Base-by-base conservation (phyloP, 257 asterid species). In the Penstemon davidsonii region DNA sequence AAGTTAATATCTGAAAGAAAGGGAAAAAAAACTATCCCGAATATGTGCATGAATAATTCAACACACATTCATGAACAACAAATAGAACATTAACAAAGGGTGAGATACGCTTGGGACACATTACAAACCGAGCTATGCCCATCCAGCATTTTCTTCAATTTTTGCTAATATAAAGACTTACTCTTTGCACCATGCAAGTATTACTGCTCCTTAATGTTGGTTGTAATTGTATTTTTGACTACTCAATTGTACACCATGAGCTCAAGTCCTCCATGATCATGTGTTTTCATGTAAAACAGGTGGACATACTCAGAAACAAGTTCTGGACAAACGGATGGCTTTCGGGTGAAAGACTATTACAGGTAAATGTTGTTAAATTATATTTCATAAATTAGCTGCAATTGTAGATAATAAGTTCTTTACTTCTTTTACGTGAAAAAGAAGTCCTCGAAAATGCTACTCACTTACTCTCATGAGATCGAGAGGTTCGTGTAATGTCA, bases 311-410 rank as follows among this genome's bases (percentile, higher is more conserved):
- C 43, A 43, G 52, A 66, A 43, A n/a, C 10, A 43, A n/a, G 50
- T 42, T 60, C 13, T 3, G 57, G 64, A 62, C 7, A 36, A 67
- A 43, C 19, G 4, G 60, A 53, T 66, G 53, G 44, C 55, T 11
- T 59, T 61, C 55, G n/a, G 69, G 69, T 60, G 60, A 68, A 55
- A 45, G 50, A 54, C 62, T 47, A 67, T 65, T 8, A 4, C 7
- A 54, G 45, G 71, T 69, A 12, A 25, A 25, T 25, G 33, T 25
- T 25, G 33, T 25, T 25, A 25, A 25, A 0, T 25, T 25, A 25
- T 25, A 25, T 12, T 37, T 4, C 55, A 5, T 13, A 25, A 53
- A 45, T 12, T 45, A 45, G 10, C 46, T 54, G 54, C 33, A 64
- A 42, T 18, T 36, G 46, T 40, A 7, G 46, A 40, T 45, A n/a